These are phyloP conservation scores for Fusarium protoensiforme DNA, from an alignment of 2,329 filamentous ascomycete species.

Conservation along the genomic window DNA sequence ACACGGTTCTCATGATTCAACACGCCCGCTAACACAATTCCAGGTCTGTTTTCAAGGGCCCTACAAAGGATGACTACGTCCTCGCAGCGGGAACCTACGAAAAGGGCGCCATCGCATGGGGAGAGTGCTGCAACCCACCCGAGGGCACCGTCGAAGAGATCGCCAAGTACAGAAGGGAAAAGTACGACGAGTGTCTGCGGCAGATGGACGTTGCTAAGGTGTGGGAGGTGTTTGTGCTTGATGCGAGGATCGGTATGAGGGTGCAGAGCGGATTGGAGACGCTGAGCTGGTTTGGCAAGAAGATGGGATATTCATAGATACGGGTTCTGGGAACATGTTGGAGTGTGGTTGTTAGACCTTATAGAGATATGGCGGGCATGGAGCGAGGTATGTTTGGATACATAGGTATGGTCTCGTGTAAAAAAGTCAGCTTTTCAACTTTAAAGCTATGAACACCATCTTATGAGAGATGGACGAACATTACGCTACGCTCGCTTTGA, in stretches of 20 bases:
- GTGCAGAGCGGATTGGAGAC: slow-evolving; percentile 77
- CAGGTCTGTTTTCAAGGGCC: slow-evolving; percentile 67
- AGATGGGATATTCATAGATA: slow-evolving; percentile 51
- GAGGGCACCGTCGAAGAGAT: slow-evolving; percentile 45
- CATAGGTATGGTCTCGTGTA: background rate
- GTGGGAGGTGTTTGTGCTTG: slow-evolving; percentile 79
- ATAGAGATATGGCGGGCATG: slow-evolving; percentile 24
- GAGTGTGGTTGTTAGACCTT: background rate
- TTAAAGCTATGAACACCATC: background rate
- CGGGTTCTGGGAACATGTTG: background rate
- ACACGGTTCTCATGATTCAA: fast-evolving
- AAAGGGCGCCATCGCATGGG: slow-evolving; percentile 84
- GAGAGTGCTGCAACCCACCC: slow-evolving; percentile 64
- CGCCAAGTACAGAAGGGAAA: slow-evolving; percentile 55
- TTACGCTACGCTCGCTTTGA: slow-evolving; percentile 22
- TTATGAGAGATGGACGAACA: background rate
- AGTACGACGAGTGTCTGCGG: slow-evolving; percentile 70
- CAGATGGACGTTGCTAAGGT: slow-evolving; percentile 74
- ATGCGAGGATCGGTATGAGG: slow-evolving; percentile 79
- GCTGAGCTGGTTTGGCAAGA: slow-evolving; percentile 64
- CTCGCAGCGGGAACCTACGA: slow-evolving; percentile 86
- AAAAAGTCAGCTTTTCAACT: background rate
- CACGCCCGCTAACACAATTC: slow-evolving; percentile 3
- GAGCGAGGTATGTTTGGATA: background rate
- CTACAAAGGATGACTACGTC: slow-evolving; percentile 75